These are phyloP conservation scores for Geotrichum bryndzae DNA, from an alignment of 1,139 yeast genomes.

Conservation along the genomic window DNA sequence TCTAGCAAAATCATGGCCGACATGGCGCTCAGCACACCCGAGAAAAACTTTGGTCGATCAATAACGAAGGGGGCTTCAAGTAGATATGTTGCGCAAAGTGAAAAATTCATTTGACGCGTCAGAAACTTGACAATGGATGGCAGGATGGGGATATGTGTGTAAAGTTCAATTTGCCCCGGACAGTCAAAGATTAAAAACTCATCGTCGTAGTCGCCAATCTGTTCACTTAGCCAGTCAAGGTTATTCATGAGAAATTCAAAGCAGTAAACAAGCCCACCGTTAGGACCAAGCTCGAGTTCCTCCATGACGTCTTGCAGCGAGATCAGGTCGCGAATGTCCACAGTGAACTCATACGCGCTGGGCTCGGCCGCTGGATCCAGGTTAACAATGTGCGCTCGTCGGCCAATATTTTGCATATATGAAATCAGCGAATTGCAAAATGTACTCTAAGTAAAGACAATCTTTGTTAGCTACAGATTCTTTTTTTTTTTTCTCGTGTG, in stretches of 20 bases:
- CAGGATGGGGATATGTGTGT: conserved; percentile 88
- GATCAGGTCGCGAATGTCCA: conserved; percentile 86
- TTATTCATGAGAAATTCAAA: conserved; percentile 81
- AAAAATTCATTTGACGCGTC: conserved; percentile 71
- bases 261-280: conserved; percentile 90
- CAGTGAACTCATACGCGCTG: conserved; percentile 80
- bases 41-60: conserved; percentile 84
- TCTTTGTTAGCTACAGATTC: conserved; percentile 32
- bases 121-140: conserved; percentile 85
- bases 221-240: conserved; percentile 94
- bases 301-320: conserved; percentile 96
- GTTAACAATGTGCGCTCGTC: conserved; percentile 90
- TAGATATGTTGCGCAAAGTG: conserved; percentile 84
- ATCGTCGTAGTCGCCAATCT: conserved; percentile 87
- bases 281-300: conserved; percentile 88
- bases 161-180: conserved; percentile 96
- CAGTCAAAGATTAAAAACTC: conserved; percentile 93
- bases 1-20: conserved; percentile 94
- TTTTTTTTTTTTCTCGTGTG: conserved; percentile 22
- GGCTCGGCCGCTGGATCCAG: conserved; percentile 98
- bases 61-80: conserved; percentile 91
- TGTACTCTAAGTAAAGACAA: conserved; percentile 38
- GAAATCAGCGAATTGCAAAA: conserved; percentile 84
- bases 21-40: conserved; percentile 96
- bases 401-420: conserved; percentile 83